These are phyloP conservation scores for Hypsizygus marmoreus DNA, from an alignment of 768 basidiomycete species.

Conservation along the genomic window DNA sequence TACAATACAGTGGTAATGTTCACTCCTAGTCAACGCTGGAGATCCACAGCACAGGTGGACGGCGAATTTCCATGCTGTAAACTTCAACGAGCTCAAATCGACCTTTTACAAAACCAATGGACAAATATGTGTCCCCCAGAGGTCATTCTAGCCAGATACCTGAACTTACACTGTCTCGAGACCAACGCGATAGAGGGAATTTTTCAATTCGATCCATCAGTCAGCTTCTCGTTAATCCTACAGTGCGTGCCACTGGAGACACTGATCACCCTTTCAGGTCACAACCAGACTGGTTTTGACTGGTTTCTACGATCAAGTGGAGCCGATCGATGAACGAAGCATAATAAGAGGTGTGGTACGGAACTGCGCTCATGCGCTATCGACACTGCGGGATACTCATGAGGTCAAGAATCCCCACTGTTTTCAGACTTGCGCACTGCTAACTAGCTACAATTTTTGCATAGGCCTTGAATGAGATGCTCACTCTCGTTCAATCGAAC, in stretches of 20 bases:
- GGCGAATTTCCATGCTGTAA: slow-evolving; percentile 13
- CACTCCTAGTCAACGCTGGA: slow-evolving; percentile 5
- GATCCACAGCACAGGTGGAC: slow-evolving; percentile 2
- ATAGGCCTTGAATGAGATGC: slow-evolving; percentile 17
- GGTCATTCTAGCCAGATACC: slow-evolving; percentile 3
- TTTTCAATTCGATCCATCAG: slow-evolving; percentile 10
- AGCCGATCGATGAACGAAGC: neutral
- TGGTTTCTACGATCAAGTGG: slow-evolving; percentile 14
- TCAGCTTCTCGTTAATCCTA: slow-evolving; percentile 1
- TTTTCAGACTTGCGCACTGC: neutral
- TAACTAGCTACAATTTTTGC: neutral
- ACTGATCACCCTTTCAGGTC: slow-evolving; percentile 9
- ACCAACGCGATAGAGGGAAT: slow-evolving; percentile 19
- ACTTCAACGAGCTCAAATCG: slow-evolving; percentile 10
- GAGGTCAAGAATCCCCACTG: slow-evolving; percentile 3
- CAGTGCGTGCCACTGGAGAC: neutral
- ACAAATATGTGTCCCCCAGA: neutral
- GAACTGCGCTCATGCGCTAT: slow-evolving; percentile 10
- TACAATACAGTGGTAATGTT: neutral
- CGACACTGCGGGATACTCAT: slow-evolving; percentile 20
- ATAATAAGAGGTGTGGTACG: slow-evolving; percentile 13
- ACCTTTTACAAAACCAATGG: slow-evolving; percentile 7
- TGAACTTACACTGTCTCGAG: slow-evolving; percentile 18
- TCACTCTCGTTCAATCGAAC: slow-evolving; percentile 1
- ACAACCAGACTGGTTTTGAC: slow-evolving; percentile 6